Evolutionary conservation across 2,329 filamentous ascomycete genomes (phyloP).

Genomic region (Nigrograna mackinnonii): DNA sequence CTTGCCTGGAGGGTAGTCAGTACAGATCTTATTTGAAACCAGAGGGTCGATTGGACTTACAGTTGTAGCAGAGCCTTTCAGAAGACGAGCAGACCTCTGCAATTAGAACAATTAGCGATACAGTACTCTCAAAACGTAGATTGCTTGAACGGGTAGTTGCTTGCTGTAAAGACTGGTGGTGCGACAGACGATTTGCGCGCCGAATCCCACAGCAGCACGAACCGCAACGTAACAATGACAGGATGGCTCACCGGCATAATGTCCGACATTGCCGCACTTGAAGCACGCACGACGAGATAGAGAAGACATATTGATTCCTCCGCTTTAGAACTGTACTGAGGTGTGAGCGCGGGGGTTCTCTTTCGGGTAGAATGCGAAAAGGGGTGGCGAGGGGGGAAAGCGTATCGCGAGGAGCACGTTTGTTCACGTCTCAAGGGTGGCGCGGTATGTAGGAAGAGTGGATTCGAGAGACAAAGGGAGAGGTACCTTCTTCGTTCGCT

Average conservation of each 20-base stretch:
- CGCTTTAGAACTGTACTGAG: slow-evolving; percentile 22
- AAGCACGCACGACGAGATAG: slow-evolving; percentile 58
- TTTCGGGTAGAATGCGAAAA: slow-evolving; percentile 13
- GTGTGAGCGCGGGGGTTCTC: slow-evolving; percentile 26
- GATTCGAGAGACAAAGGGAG: slow-evolving; percentile 4
- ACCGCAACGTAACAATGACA: slow-evolving; percentile 16
- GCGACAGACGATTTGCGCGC: slow-evolving; percentile 21
- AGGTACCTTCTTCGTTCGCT: slow-evolving; percentile 23
- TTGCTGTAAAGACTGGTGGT: too few species aligned
- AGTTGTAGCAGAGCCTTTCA: slow-evolving; percentile 99
- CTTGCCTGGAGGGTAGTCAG: slow-evolving; percentile 61
- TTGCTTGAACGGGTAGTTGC: too few species aligned
- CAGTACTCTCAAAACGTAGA: too few species aligned
- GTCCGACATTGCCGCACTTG: slow-evolving; percentile 57
- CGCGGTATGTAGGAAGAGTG: slow-evolving; percentile 4
- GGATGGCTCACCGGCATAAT: slow-evolving; percentile 52
- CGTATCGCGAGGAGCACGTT: slow-evolving; percentile 18
- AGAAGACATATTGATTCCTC: slow-evolving; percentile 53
- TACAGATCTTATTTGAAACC: slow-evolving; percentile 8
- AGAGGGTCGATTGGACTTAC: slow-evolving; percentile 56
- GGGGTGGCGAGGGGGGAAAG: slow-evolving; percentile 14
- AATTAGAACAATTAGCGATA: too few species aligned
- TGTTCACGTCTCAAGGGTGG: slow-evolving; percentile 11
- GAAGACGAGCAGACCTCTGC: slow-evolving; percentile 94
- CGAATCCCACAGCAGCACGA: slow-evolving; percentile 23